Conservation (phyloP, 2,329 filamentous ascomycete species). For the Paraconiothyrium brasiliense region DNA sequence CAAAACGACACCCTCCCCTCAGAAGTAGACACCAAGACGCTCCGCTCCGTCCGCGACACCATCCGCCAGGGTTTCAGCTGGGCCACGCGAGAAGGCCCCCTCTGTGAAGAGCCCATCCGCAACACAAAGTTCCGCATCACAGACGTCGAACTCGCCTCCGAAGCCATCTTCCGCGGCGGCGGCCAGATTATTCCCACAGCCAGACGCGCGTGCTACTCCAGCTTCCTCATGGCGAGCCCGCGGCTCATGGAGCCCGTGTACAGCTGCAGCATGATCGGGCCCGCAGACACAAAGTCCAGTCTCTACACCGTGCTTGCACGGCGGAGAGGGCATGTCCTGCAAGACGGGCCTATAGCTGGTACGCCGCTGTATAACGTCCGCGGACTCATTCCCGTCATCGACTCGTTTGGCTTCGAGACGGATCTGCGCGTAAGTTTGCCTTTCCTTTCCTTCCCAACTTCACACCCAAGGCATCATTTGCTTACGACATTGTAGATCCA, state of each 20-base stretch:
- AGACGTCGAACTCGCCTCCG: conserved; percentile 83
- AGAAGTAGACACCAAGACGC: conserved; percentile 91
- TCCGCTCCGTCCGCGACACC: conserved; percentile 87
- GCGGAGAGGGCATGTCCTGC: conserved; percentile 88
- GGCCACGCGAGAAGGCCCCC: conserved; percentile 92
- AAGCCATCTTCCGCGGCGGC: conserved; percentile 93
- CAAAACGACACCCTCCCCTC: conserved; percentile 96
- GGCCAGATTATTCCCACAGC: conserved; percentile 98
- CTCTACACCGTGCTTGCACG: conserved; percentile 92
- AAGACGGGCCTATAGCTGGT: conserved; percentile 92
- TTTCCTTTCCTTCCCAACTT: not conserved
- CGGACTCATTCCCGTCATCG: conserved; percentile 93
- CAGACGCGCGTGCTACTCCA: conserved; percentile 90
- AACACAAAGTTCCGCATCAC: conserved; percentile 98
- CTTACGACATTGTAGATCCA: conserved; percentile 68
- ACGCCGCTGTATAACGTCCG: conserved; percentile 93
- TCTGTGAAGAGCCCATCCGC: conserved; percentile 98
- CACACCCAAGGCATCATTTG: not conserved
- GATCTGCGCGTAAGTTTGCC: conserved; percentile 71
- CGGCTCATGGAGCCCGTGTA: conserved; percentile 97
- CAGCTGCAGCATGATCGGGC: conserved; percentile 89
- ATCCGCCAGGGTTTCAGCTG: conserved; percentile 97
- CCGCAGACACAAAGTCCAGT: conserved; percentile 85
- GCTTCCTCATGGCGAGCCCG: conserved; percentile 96
- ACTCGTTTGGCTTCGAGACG: conserved; percentile 97